A percentile compares a stretch with the other conserved stretches of the same genome.
Conservation (phyloP, 495 filamentous ascomycete genomes). For the Chaetomium tenue region DNA sequence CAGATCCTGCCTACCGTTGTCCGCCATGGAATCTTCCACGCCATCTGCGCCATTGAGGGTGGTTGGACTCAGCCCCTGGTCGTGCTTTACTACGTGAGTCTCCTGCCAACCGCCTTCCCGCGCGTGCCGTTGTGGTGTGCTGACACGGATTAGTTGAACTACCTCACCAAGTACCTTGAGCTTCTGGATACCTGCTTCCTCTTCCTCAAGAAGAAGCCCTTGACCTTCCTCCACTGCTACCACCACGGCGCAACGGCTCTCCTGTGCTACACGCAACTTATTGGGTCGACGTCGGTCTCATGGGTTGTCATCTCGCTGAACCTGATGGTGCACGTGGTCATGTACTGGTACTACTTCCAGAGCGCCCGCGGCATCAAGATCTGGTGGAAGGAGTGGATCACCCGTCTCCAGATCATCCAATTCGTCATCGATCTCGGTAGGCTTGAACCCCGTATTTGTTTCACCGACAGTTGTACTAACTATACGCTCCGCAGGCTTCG, state of each 20-base stretch:
- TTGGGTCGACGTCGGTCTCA: constrained; percentile 72
- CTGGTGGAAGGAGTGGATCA: constrained; percentile 93
- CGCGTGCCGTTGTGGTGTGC: constrained; percentile 13
- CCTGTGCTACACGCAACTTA: constrained; percentile 81
- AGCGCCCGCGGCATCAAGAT: constrained; percentile 75
- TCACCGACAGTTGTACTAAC: constrained; percentile 23
- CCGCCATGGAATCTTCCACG: constrained; percentile 66
- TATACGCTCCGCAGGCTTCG: constrained; percentile 59
- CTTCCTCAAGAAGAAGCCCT: constrained; percentile 83
- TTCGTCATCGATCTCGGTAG: constrained; percentile 77
- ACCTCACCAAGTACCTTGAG: constrained; percentile 81
- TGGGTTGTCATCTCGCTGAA: constrained; percentile 80
- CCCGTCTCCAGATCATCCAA: constrained; percentile 78
- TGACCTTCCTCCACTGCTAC: constrained; percentile 85
- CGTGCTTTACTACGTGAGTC: constrained; percentile 73
- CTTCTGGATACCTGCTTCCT: constrained; percentile 79
- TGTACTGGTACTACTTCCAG: constrained; percentile 82
- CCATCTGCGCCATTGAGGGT: constrained; percentile 66
- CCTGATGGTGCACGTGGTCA: constrained; percentile 74
- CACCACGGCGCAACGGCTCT: constrained; percentile 80
- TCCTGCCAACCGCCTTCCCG: neutral
- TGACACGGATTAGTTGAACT: constrained; percentile 65
- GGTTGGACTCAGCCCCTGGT: constrained; percentile 79
- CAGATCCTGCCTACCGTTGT: constrained; percentile 67
- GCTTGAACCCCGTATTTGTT: constrained; percentile 19